phyloP scores from a whole-genome alignment of 352 stramenopile species.

The Plasmopara muralis region DNA sequence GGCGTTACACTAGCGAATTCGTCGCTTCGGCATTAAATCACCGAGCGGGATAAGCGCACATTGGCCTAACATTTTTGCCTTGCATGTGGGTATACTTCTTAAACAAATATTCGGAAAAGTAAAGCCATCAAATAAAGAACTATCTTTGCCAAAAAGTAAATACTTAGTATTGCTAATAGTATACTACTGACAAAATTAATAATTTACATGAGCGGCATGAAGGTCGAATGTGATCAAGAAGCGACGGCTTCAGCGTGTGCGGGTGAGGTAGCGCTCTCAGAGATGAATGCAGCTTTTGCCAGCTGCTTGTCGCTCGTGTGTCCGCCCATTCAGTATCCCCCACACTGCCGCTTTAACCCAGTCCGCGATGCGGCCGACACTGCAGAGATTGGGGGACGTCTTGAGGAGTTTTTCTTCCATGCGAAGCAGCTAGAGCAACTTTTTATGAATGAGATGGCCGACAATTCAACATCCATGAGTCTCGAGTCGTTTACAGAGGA shows the following conservation, averaged over 20 bases:
- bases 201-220: constrained; percentile 11
- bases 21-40: constrained; percentile 15
- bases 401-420: constrained; percentile 75
- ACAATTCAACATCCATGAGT: constrained; percentile 11
- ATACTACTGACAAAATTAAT: no score
- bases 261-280: constrained; percentile 37
- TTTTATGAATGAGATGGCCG: constrained; percentile 39
- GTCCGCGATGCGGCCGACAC: constrained; percentile 76
- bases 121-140: no score
- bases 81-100: no score
- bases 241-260: constrained; percentile 4
- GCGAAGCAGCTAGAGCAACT: constrained; percentile 79
- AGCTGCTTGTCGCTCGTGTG: constrained; percentile 71
- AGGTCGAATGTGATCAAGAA: constrained; percentile 17
- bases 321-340: constrained; percentile 75
- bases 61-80: not conserved
- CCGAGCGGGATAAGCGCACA: not conserved
- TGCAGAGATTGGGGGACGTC: constrained; percentile 53
- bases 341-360: constrained; percentile 77
- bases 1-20: constrained; percentile 46
- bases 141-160: no score
- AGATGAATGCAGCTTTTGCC: constrained; percentile 74
- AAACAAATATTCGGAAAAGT: no score
- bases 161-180: no score
- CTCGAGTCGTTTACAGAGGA: constrained; percentile 8